These are phyloP conservation scores for Kwoniella pini DNA, from an alignment of 768 basidiomycete species.

Conservation along the genomic window DNA sequence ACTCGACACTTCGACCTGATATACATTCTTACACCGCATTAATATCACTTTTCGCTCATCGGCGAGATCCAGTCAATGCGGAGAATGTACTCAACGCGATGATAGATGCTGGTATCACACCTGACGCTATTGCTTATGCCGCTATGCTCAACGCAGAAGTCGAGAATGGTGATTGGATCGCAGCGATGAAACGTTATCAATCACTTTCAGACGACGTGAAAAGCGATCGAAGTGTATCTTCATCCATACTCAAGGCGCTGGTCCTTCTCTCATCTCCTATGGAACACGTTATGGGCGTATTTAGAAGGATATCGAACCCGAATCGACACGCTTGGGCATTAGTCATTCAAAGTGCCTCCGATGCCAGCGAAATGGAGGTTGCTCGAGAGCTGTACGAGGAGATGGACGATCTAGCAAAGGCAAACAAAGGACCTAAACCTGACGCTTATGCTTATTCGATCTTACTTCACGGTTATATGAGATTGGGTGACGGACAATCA, in stretches of 20 bases:
- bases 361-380: slow-evolving; percentile 65
- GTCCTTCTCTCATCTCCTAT: slow-evolving; percentile 79
- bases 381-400: slow-evolving; percentile 69
- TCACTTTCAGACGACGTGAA: slow-evolving; percentile 56
- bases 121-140: slow-evolving; percentile 52
- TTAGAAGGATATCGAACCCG: slow-evolving; percentile 55
- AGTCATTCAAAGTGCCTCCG: slow-evolving; percentile 78
- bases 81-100: slow-evolving; percentile 68
- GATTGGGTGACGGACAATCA: slow-evolving; percentile 58
- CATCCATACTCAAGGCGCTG: slow-evolving; percentile 79
- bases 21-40: slow-evolving; percentile 66
- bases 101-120: slow-evolving; percentile 54
- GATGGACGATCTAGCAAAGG: slow-evolving; percentile 63
- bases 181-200: slow-evolving; percentile 71
- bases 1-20: slow-evolving; percentile 57
- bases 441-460: slow-evolving; percentile 42
- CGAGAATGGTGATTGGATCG: slow-evolving; percentile 74
- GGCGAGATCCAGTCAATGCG: slow-evolving; percentile 66
- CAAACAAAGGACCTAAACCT: slow-evolving; percentile 15
- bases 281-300: slow-evolving; percentile 63
- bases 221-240: slow-evolving; percentile 60
- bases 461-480: slow-evolving; percentile 59
- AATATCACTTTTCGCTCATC: slow-evolving; percentile 66
- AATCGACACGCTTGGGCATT: slow-evolving; percentile 65
- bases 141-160: slow-evolving; percentile 81